Evolutionary conservation across 2,329 filamentous ascomycete genomes (phyloP), one percentile per base, ranked within the genome.

Genomic region (Tolypocladium capitatum): DNA sequence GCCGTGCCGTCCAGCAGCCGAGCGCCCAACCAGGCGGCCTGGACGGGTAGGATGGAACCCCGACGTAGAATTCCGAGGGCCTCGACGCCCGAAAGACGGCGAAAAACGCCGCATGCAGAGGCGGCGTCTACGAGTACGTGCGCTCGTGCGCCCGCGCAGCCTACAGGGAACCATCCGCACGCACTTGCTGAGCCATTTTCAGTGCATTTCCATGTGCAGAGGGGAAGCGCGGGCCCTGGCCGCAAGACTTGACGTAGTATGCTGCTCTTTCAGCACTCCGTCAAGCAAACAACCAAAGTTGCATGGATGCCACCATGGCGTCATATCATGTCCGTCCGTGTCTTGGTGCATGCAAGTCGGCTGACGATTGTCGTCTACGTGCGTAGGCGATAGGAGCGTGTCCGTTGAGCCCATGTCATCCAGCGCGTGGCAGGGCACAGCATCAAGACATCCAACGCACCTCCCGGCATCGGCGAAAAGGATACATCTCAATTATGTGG

Each of bases 401-500:
- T 34, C 33, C 33, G 16, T 8, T 16, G 11, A 42, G 21, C 13
- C 24, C 9, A 24, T 14, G 16, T 4, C 9, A 30, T 34, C 33
- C 33, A 28, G 5, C 14, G 5, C 24, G 16, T 14, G 16, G 13
- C 38, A 30, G 4, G 5, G 24, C 16, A 9, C 9, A 18, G 9
- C 38, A 18, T 28, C 38, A 28, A 30, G 16, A 13, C 24, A 16
- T 18, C 16, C 8, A 11, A 30, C 11, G 16, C 24, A 11, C 36
- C 28, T 41, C 10, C 31, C 13, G 21, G 18, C 13, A 36, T 45
- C 21, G 36, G 24, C n/a, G 36, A 35, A 46, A 41, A 28, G 18
- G 5, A 34, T 42, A 48, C 48, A 61, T 62, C 53, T 71, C 62
- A 62, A 71, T 71, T 71, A 71, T 62, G 68, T 58, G 65, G 63